These are phyloP conservation scores for Talaromyces sp. DNA, from an alignment of 2,329 filamentous ascomycete species.

Conservation along the genomic window DNA sequence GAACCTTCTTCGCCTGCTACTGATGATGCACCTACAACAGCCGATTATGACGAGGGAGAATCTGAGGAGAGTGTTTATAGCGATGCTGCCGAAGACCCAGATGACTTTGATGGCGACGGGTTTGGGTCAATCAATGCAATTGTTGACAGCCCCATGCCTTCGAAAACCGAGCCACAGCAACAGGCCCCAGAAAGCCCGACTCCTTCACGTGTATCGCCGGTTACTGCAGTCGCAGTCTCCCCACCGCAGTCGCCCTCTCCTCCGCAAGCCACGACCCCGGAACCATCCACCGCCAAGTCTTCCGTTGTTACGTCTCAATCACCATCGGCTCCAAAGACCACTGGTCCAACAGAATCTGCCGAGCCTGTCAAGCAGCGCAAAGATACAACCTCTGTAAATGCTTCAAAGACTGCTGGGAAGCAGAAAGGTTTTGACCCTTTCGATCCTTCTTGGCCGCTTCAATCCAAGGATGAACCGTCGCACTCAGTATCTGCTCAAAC, in stretches of 20 bases:
- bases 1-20: not conserved
- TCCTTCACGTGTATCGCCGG: not conserved
- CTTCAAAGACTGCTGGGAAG: not conserved
- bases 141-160: constrained; percentile 29
- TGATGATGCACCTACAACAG: not conserved
- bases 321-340: not conserved
- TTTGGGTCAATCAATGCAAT: constrained; percentile 49
- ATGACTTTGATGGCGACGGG: constrained; percentile 34
- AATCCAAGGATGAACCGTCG: not conserved
- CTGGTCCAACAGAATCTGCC: not conserved
- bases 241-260: constrained; percentile 1
- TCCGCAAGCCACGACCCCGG: constrained; percentile 2
- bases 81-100: constrained; percentile 37
- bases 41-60: constrained; percentile 30
- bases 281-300: constrained; percentile 3
- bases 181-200: constrained; percentile 15
- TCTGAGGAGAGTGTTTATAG: constrained; percentile 45
- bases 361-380: not conserved
- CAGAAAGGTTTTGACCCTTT: not conserved
- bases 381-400: not conserved
- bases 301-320: not conserved
- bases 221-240: not conserved
- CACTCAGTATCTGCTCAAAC: constrained; percentile 10
- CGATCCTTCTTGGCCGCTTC: constrained; percentile 11
- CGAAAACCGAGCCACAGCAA: constrained; percentile 2